Evolutionary conservation across 805 yeast genomes (phyloP), one percentile per base, ranked within the genome.

Genomic region (Hagleromyces aurorensis): DNA sequence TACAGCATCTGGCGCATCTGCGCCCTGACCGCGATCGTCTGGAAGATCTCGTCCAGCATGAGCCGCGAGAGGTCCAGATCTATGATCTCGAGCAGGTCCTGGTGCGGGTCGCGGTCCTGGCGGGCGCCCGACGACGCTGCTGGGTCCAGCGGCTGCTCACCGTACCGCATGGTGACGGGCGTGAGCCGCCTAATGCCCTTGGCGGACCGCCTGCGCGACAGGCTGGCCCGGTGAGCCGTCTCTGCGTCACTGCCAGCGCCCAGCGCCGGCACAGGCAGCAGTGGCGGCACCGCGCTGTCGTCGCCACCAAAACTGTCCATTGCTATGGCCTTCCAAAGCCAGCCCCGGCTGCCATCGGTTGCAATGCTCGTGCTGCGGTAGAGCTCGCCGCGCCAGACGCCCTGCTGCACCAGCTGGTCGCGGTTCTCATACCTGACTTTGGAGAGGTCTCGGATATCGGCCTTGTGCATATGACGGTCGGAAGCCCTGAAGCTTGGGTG

Each of bases 291-390:
- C 20, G 17, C 22, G 9, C 22, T 12, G 7, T 24, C 21, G 19
- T 30, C 38, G 13, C 30, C 37, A n/a, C 33, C 32, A 23, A 35
- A 43, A 8, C 35, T 19, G 23, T 43, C 42, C 15, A 50, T 29
- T 6, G 48, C 40, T 18, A 53, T 25, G 6, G 50, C 44, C 29
- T 41, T 46, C 59, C 59, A 53, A 11, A 52, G 38, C 59, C 59
- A 53, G 10, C 56, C 54, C 27, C 59, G 36, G 7, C 43, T 41
- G 29, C 14, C 36, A 12, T 19, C 21, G n/a, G 32, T 23, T 18
- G 14, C 23, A 7, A 31, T 13, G n/a, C 30, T 37, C 17, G 27
- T 29, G 16, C 27, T 32, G 19, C 21, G 32, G 30, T 53, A 53
- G 8, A 53, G 24, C 19, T 46, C 52, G 6, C 52, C 52, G 5